Evolutionary conservation across 441 rosid genomes (phyloP), one percentile per base, ranked within the genome.

Genomic region (Adansonia madagascariensis): DNA sequence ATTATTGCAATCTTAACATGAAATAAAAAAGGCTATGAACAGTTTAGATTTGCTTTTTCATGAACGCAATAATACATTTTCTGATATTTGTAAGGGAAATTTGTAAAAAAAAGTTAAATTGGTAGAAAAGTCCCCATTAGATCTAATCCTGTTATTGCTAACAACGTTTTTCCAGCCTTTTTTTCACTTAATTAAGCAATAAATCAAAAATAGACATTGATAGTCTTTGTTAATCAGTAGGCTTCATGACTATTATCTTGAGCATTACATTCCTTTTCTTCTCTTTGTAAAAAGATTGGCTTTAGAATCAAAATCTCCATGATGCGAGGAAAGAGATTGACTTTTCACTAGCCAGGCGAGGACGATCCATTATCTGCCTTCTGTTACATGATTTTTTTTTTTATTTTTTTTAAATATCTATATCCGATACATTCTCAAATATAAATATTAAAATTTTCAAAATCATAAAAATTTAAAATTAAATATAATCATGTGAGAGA

Each of bases 131-230:
- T 11, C 5, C 64, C 59, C 20, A 57, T 20, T 57, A 57, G 5
- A 20, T 18, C 62, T 22, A 9, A 27, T 27, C 31, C 24, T 15
- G 11, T 27, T 12, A 27, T 31, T 63, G 18, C 10, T 62, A 63
- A 39, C 49, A 7, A 64, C 49, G n/a, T 6, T 62, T 62, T 31
- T n/a, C n/a, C 12, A 63, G 39, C 69, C 39, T 64, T 39, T 64
- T 47, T 39, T 39, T 27, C 22, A 64, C 49, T 64, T 64, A 64
- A 64, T 43, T 41, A 64, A 64, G 31, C 31, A 27, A 27, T 27
- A 27, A 27, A 27, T 64, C 22, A 64, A 64, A 49, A 49, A 4
- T 46, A 41, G 49, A 64, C 41, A 64, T 39, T 64, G 69, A 64
- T 39, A 39, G 24, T 64, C 3, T 64, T 63, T 39, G 69, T 39